Base-by-base conservation (phyloP, 2,329 filamentous ascomycete genomes). In the Neurospora crassa region DNA sequence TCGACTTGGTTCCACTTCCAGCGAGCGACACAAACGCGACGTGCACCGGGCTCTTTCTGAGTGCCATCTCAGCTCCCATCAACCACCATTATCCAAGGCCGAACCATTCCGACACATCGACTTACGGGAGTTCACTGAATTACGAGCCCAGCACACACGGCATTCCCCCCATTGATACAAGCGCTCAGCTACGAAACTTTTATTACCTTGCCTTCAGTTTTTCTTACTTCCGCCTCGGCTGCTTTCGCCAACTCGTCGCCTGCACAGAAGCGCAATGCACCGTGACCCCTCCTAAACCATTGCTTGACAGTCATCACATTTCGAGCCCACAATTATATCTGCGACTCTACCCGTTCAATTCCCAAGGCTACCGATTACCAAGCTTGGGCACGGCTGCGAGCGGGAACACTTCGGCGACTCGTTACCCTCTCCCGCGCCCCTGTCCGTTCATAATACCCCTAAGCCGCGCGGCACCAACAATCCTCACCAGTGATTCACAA, bases 401-500 rank as follows among this genome's bases (percentile, higher is more conserved):
- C 53, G 53, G 29, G 29, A 63, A 37, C 3, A 63, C 53, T 5
- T 63, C 24, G 34, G 18, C 67, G 37, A 41, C 40, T 67, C 45
- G 67, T 67, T 16, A 24, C 20, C 37, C 70, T 71, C 47, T 12
- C 16, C 4, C 53, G 53, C 53, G 24, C 53, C 29, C 34, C 53
- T 29, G 53, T 63, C 53, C 29, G 53, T 18, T 18, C 5, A 63
- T 63, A 63, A 63, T 63, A 63, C 11, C 29, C 53, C 29, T 7
- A 63, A 63, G 24, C 29, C 37, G 53, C 24, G 53, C 53, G 53
- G 29, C 53, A n/a, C 53, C 53, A 37, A 34, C 53, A 63, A 63
- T 63, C 10, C 53, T 37, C 53, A 37, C 24, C 53, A 70, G 45
- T 70, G 72, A 16, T 45, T 41, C 68, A 45, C 71, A 12, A 71